Percentiles rank a stretch among this genome's conserved stretches.
Evolutionary conservation across 2,329 filamentous ascomycete genomes (phyloP).

Genomic region (Colletotrichum lini): DNA sequence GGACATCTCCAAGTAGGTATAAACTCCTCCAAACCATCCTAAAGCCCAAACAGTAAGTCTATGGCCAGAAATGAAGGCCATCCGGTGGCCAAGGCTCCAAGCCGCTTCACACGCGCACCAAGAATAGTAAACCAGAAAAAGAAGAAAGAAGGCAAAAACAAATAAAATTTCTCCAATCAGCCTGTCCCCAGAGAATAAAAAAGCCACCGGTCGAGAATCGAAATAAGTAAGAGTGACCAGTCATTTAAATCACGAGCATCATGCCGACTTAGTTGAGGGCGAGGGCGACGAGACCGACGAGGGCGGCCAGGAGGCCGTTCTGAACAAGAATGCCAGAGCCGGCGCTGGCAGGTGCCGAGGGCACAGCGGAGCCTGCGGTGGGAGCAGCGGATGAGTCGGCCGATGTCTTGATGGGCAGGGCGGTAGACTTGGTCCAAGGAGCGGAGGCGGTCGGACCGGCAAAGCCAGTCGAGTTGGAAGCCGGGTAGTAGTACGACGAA

Average conservation of each 20-base stretch:
- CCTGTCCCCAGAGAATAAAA: slow-evolving; percentile 47
- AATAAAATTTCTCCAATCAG: slow-evolving; percentile 46
- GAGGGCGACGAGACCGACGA: slow-evolving; percentile 57
- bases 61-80: slow-evolving; percentile 42
- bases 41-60: slow-evolving; percentile 25
- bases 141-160: slow-evolving; percentile 20
- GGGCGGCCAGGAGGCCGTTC: slow-evolving; percentile 57
- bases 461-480: slow-evolving; percentile 53
- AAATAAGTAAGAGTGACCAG: slow-evolving; percentile 40
- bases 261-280: slow-evolving; percentile 49
- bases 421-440: slow-evolving; percentile 46
- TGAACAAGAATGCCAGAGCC: slow-evolving; percentile 54
- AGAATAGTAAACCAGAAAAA: slow-evolving; percentile 28
- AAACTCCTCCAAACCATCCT: slow-evolving; percentile 30
- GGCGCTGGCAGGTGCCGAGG: slow-evolving; percentile 50
- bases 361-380: slow-evolving; percentile 45
- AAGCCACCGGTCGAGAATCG: slow-evolving; percentile 40
- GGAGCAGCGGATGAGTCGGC: slow-evolving; percentile 36
- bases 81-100: slow-evolving; percentile 39
- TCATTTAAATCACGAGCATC: not conserved
- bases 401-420: slow-evolving; percentile 43
- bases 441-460: slow-evolving; percentile 45
- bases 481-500: slow-evolving; percentile 48
- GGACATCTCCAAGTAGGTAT: slow-evolving; percentile 35
- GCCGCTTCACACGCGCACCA: slow-evolving; percentile 18